These are phyloP conservation scores for Mucor indicus DNA, from an alignment of 371 early-diverging fungal species.

Conservation along the genomic window DNA sequence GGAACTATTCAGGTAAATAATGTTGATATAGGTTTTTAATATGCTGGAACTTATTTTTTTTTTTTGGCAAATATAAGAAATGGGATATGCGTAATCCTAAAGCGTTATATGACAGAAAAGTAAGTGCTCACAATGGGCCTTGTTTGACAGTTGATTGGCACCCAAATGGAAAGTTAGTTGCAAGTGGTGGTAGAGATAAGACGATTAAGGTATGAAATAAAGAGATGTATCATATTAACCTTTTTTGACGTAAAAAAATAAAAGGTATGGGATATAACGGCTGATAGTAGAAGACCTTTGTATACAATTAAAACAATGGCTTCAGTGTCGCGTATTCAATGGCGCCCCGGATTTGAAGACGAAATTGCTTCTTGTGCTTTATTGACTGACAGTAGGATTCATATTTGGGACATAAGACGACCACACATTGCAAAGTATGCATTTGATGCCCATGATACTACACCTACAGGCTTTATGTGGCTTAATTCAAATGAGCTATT, in stretches of 20 bases:
- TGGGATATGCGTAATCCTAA: constrained; percentile 79
- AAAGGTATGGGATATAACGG: constrained; percentile 80
- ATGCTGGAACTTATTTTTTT: neutral
- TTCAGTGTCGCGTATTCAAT: constrained; percentile 70
- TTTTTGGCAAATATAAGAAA: constrained; percentile 55
- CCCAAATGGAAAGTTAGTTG: constrained; percentile 69
- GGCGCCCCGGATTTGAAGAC: constrained; percentile 72
- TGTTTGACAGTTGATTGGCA: constrained; percentile 84
- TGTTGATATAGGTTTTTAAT: neutral
- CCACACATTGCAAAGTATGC: constrained; percentile 72
- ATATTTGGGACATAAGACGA: constrained; percentile 75
- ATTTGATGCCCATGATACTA: constrained; percentile 71
- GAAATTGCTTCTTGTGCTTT: constrained; percentile 78
- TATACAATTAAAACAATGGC: constrained; percentile 72
- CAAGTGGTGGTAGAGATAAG: constrained; percentile 83
- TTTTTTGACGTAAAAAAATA: neutral
- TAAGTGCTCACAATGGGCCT: constrained; percentile 77
- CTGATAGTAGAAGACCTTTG: constrained; percentile 61
- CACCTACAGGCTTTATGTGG: constrained; percentile 78
- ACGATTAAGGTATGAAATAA: constrained; percentile 64
- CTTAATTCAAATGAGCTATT: constrained; percentile 59
- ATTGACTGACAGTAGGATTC: constrained; percentile 63
- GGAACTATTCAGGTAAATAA: constrained; percentile 73
- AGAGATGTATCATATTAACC: no score
- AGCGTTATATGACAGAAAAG: constrained; percentile 60